Evolutionary conservation across 352 stramenopile genomes (phyloP), one percentile per base, ranked within the genome.

Genomic region (Globisporangium lucens): DNA sequence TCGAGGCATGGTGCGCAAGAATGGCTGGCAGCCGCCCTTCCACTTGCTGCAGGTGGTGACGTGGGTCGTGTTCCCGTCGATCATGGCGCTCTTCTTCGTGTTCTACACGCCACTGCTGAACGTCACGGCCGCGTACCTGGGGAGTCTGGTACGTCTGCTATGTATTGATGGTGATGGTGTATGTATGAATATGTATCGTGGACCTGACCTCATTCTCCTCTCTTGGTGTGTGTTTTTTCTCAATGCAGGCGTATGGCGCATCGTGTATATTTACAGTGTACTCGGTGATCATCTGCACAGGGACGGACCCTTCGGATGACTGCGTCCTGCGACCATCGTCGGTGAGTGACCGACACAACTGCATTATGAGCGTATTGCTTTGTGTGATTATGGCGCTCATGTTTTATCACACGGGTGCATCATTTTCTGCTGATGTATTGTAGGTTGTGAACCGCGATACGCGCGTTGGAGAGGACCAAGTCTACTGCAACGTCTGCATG

Each of bases 401-500:
- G 27, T 15, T 12, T 17, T 6, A 51, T 51, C 17, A 10, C 15
- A 22, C 17, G 6, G 15, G 22, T 22, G 38, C 2, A 9, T 51
- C 17, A 2, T 27, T 33, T 33, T 33, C 30, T 47, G 13, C 13
- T 35, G 24, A n/a, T 29, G 27, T 27, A 68, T 29, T 46, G 56
- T n/a, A 65, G 63, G 46, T 72, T 24, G 9, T 33, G 20, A 67
- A 70, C 51, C 53, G 65, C 47, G 65, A 70, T 57, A 66, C 60
- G 20, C 60, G 52, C 53, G 65, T 68, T 22, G 27, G 70, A 68
- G 55, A 85, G 1, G 74, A 93, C 56, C 75, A 86, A 53, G 83
- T 93, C 30, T 95, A 93, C 74, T 95, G 88, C 82, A 92, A 95
- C 65, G 88, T 95, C 49, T 95, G 88, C 72, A 89, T 87, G 72